Evolutionary conservation across 73 alveolate genomes (phyloP).

Genomic region (Stentor coeruleus): DNA sequence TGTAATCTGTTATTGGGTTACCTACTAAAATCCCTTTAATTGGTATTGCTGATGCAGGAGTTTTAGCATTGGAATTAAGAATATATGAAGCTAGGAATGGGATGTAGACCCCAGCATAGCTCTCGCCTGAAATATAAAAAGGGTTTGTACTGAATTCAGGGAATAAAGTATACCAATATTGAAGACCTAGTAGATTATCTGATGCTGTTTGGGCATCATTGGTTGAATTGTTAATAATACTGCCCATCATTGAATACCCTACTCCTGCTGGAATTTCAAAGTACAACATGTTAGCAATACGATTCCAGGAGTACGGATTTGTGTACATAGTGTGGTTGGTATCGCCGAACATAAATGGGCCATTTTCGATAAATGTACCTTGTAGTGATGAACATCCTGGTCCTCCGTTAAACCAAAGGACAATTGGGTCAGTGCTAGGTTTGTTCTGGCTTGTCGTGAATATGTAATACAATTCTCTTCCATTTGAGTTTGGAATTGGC

Average conservation of each 20-base stretch:
- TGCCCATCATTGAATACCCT: slow-evolving; percentile 40
- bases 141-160: slow-evolving; percentile 59
- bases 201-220: slow-evolving; percentile 45
- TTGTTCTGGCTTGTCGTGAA: slow-evolving; percentile 46
- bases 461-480: slow-evolving; percentile 51
- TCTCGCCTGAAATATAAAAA: slow-evolving; percentile 85
- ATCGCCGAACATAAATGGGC: slow-evolving; percentile 68
- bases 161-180: slow-evolving; percentile 40
- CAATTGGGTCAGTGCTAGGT: slow-evolving; percentile 72
- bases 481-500: slow-evolving; percentile 16
- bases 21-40: slow-evolving; percentile 56
- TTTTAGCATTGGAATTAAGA: slow-evolving; percentile 8
- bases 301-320: slow-evolving; percentile 77
- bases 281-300: slow-evolving; percentile 54
- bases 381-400: slow-evolving; percentile 94
- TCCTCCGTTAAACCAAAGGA: slow-evolving; percentile 91
- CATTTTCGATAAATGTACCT: slow-evolving; percentile 78
- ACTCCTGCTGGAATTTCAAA: slow-evolving; percentile 62
- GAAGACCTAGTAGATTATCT: slow-evolving; percentile 43
- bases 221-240: slow-evolving; percentile 9
- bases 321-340: slow-evolving; percentile 33
- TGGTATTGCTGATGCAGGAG: slow-evolving; percentile 24
- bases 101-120: slow-evolving; percentile 94
- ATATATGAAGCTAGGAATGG: slow-evolving; percentile 66
- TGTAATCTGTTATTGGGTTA: slow-evolving; percentile 33